Conservation (phyloP, 2,329 filamentous ascomycete species). For the Anisogramma anomala region DNA sequence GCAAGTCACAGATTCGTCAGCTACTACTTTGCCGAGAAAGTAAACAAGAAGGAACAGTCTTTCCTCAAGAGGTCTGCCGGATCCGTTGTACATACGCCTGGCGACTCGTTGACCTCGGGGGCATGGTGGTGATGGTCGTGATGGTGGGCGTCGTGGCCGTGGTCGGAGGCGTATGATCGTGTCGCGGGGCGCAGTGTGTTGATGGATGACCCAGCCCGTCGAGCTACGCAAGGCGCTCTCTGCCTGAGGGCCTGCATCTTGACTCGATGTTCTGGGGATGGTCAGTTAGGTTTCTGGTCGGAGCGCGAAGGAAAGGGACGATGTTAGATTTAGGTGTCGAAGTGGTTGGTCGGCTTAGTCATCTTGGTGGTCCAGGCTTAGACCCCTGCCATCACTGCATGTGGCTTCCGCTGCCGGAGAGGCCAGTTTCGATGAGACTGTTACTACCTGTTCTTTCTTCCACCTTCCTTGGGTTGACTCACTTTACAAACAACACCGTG, state of each 20-base stretch:
- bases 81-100: slow-evolving; percentile 40
- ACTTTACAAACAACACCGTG: slow-evolving; percentile 12
- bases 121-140: slow-evolving; percentile 29
- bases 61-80: too few relatives aligned
- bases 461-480: slow-evolving; percentile 18
- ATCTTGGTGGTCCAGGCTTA: not conserved
- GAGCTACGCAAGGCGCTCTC: slow-evolving; percentile 26
- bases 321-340: slow-evolving; percentile 6
- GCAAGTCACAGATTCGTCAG: not conserved
- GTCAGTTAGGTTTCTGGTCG: slow-evolving; percentile 6
- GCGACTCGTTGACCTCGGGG: slow-evolving; percentile 36
- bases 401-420: not conserved
- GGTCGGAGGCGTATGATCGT: slow-evolving; percentile 44
- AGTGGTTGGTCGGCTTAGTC: not conserved
- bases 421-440: not conserved
- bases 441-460: slow-evolving; percentile 23
- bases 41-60: slow-evolving; percentile 4
- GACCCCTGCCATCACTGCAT: not conserved
- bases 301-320: not conserved
- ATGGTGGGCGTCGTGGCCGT: slow-evolving; percentile 32
- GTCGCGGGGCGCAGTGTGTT: slow-evolving; percentile 20
- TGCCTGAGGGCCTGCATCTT: slow-evolving; percentile 29
- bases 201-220: slow-evolving; percentile 23
- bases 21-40: not conserved
- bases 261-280: slow-evolving; percentile 7